Evolutionary conservation across 169 alveolate species (phyloP).

Genomic region (Perkinsus olseni): DNA sequence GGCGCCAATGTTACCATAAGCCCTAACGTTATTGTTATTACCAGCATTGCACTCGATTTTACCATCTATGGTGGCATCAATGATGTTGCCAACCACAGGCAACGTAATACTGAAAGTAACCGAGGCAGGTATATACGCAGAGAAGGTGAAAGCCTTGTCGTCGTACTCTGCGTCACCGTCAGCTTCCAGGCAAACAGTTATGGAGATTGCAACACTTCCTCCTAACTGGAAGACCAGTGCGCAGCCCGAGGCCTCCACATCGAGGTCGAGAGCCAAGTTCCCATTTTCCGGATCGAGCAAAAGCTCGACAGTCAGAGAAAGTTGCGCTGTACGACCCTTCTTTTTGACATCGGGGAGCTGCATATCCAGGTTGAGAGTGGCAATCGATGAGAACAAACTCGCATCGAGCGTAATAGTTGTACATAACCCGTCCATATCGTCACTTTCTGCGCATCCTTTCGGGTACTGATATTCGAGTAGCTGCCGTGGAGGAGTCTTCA

Average conservation of each 20-base stretch:
- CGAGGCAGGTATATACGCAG: not conserved
- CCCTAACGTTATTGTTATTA: not conserved
- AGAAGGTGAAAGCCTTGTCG: not conserved
- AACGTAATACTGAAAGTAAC: not conserved
- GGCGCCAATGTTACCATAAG: not conserved
- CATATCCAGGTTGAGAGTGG: not conserved
- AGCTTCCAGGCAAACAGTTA: not conserved
- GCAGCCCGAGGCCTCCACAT: not conserved
- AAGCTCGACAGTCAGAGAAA: not conserved
- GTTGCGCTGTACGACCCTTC: not conserved
- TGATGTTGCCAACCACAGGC: not conserved
- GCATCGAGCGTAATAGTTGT: not conserved
- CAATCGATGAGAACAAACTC: too few relatives aligned
- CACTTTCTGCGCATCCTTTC: not conserved
- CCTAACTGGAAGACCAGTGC: not conserved
- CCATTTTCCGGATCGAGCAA: not conserved
- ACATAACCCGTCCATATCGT: not conserved
- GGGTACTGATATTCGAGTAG: not conserved
- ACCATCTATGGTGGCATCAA: not conserved
- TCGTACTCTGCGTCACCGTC: not conserved
- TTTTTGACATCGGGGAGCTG: not conserved
- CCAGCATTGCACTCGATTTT: not conserved
- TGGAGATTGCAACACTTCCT: not conserved
- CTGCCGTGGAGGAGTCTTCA: not conserved
- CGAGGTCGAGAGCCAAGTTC: not conserved